Percentiles rank a stretch among this genome's conserved stretches.
These are phyloP conservation scores for Sclerotinia subarctica DNA, from an alignment of 2,329 filamentous ascomycete genomes.

Conservation along the genomic window DNA sequence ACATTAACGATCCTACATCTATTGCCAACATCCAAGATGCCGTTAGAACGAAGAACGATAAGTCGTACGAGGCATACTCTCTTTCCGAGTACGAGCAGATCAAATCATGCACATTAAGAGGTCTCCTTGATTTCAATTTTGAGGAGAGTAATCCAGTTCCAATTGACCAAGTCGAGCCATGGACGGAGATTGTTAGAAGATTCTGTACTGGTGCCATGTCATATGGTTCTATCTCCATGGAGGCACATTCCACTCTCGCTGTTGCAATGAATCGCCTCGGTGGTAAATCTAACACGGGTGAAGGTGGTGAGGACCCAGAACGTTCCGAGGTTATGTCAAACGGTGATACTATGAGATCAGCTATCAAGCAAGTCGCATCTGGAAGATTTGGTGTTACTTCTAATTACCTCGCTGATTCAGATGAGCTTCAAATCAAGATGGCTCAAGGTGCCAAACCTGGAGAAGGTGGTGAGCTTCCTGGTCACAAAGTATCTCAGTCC, in stretches of 20 bases:
- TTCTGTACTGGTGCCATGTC: slow-evolving; percentile 99
- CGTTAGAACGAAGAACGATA: slow-evolving; percentile 95
- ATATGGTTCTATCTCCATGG: slow-evolving; percentile 97
- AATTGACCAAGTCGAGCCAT: slow-evolving; percentile 95
- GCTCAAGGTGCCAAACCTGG: slow-evolving; percentile 96
- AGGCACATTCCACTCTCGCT: slow-evolving; percentile 91
- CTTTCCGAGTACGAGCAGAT: slow-evolving; percentile 92
- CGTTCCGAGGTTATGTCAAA: slow-evolving; percentile 82
- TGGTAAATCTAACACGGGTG: slow-evolving; percentile 95
- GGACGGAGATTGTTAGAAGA: slow-evolving; percentile 94
- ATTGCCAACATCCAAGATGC: slow-evolving; percentile 98
- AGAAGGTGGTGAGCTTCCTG: slow-evolving; percentile 94
- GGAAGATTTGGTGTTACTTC: slow-evolving; percentile 95
- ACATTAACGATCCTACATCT: slow-evolving; percentile 90
- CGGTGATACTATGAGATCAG: slow-evolving; percentile 93
- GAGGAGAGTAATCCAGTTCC: slow-evolving; percentile 80
- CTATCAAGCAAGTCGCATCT: slow-evolving; percentile 96
- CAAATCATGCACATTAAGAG: slow-evolving; percentile 91
- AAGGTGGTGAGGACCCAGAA: slow-evolving; percentile 94
- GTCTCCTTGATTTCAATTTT: slow-evolving; percentile 93
- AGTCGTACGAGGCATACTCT: slow-evolving; percentile 96
- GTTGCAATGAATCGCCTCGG: slow-evolving; percentile 96
- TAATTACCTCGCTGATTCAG: slow-evolving; percentile 89
- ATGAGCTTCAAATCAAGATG: slow-evolving; percentile 99
- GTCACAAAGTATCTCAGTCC: slow-evolving; percentile 91